A percentile compares a stretch with the other conserved stretches of the same genome.
Conservation (phyloP, 768 basidiomycete species). For the Coprinopsis sp. region DNA sequence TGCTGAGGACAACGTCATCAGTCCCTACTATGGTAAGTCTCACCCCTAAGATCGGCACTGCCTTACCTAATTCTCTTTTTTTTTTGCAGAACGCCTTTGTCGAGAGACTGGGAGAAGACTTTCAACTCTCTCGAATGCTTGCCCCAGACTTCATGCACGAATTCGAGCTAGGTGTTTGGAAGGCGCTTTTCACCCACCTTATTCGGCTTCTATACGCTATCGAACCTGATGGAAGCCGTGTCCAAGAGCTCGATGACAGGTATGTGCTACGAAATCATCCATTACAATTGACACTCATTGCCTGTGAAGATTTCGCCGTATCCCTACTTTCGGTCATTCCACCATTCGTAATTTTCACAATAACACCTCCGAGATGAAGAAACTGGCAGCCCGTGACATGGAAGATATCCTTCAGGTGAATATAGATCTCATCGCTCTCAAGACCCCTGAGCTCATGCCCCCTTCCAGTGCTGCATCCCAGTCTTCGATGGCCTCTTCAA, state of each 20-base stretch:
- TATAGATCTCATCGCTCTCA: neutral
- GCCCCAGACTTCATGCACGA: slow-evolving; percentile 35
- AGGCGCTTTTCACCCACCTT: slow-evolving; percentile 31
- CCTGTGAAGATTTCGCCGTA: slow-evolving; percentile 17
- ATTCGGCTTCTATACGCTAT: slow-evolving; percentile 29
- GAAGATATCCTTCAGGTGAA: slow-evolving; percentile 37
- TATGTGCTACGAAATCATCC: slow-evolving; percentile 10
- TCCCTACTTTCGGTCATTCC: slow-evolving; percentile 22
- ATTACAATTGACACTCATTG: neutral
- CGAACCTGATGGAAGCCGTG: slow-evolving; percentile 13
- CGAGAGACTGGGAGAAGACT: slow-evolving; percentile 15
- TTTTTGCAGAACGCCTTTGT: slow-evolving; percentile 21
- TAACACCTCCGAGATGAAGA: slow-evolving; percentile 29
- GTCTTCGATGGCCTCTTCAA: slow-evolving; percentile 36
- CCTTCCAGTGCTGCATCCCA: slow-evolving; percentile 29
- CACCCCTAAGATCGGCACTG: neutral
- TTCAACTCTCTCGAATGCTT: slow-evolving; percentile 24
- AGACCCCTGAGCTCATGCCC: neutral
- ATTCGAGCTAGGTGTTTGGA: slow-evolving; percentile 39
- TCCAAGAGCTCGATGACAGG: slow-evolving; percentile 28
- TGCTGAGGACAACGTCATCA: slow-evolving; percentile 20
- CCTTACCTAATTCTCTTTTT: neutral
- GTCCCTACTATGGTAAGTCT: slow-evolving; percentile 25
- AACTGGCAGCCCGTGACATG: slow-evolving; percentile 31
- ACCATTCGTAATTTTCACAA: slow-evolving; percentile 25